Conservation (phyloP, 202 grass and related monocot genomes). For the Zizania palustris region DNA sequence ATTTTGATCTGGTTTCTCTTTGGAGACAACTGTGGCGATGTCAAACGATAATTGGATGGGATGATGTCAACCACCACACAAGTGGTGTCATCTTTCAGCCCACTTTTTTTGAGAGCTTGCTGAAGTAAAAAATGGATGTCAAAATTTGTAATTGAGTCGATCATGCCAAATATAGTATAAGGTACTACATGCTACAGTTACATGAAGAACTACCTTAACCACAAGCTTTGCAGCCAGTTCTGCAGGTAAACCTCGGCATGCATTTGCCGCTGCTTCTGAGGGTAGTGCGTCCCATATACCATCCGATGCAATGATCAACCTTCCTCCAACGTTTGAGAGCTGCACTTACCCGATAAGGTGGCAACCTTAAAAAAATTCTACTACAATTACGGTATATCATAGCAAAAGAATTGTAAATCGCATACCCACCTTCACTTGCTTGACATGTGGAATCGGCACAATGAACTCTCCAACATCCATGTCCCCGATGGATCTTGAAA, state of each 20-base stretch:
- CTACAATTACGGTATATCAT: neutral
- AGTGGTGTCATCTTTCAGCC: slow-evolving; percentile 98
- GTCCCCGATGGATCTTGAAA: slow-evolving; percentile 96
- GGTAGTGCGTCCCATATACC: slow-evolving; percentile 96
- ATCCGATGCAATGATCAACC: slow-evolving; percentile 93
- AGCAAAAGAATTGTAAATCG: neutral
- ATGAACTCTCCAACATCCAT: slow-evolving; percentile 99
- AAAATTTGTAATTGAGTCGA: neutral
- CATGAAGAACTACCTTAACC: slow-evolving; percentile 70
- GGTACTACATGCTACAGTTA: neutral
- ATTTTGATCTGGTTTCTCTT: slow-evolving; percentile 83
- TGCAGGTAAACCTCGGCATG: slow-evolving; percentile 76
- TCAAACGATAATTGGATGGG: slow-evolving; percentile 61
- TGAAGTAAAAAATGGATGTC: slow-evolving; percentile 37
- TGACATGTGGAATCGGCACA: slow-evolving; percentile 94
- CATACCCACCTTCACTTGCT: slow-evolving; percentile 85
- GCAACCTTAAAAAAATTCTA: neutral
- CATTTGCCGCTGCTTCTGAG: slow-evolving; percentile 74
- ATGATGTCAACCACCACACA: slow-evolving; percentile 94
- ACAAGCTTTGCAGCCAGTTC: slow-evolving; percentile 89
- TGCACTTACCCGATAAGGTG: slow-evolving; percentile 33
- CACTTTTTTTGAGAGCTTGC: slow-evolving; percentile 93
- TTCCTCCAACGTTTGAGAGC: slow-evolving; percentile 82
- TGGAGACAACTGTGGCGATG: slow-evolving; percentile 61
- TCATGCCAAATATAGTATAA: neutral